Conservation (phyloP, 345 rosid genomes). For the Eucalyptus marginata region DNA sequence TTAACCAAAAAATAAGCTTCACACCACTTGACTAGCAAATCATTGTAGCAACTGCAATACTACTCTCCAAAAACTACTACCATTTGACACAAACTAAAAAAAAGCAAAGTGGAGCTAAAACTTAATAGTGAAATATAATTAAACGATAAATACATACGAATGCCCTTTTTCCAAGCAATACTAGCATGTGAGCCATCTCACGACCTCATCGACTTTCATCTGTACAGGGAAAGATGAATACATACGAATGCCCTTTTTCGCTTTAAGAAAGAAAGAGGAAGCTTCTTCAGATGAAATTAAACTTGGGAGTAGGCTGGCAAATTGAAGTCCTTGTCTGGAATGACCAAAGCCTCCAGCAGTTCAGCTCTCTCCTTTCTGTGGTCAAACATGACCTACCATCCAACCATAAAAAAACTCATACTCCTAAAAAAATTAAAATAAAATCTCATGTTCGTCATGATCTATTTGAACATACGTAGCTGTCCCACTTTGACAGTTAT, state of each 20-base stretch:
- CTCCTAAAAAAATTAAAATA: too few relatives aligned
- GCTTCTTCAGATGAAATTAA: neutral
- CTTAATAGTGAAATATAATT: too few relatives aligned
- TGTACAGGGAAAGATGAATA: neutral
- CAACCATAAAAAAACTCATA: neutral
- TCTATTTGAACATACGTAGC: neutral
- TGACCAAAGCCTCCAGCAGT: constrained; percentile 16
- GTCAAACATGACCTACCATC: neutral
- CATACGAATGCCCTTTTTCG: neutral
- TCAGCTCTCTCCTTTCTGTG: constrained; percentile 17
- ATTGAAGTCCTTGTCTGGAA: constrained; percentile 2
- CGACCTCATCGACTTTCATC: neutral
- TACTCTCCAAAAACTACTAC: too few relatives aligned
- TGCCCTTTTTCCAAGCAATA: neutral
- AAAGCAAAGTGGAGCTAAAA: too few relatives aligned
- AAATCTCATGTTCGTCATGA: neutral
- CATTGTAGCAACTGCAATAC: too few relatives aligned
- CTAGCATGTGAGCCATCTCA: neutral
- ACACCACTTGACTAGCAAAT: too few relatives aligned
- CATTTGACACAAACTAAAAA: too few relatives aligned
- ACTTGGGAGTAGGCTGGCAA: constrained; percentile 1
- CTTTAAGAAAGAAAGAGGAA: neutral
- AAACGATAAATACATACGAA: too few relatives aligned
- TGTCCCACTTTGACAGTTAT: neutral
- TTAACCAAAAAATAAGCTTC: too few relatives aligned